Base-by-base conservation (phyloP, 1,284 basidiomycete genomes). In the Stygiomarasmius scandens region DNA sequence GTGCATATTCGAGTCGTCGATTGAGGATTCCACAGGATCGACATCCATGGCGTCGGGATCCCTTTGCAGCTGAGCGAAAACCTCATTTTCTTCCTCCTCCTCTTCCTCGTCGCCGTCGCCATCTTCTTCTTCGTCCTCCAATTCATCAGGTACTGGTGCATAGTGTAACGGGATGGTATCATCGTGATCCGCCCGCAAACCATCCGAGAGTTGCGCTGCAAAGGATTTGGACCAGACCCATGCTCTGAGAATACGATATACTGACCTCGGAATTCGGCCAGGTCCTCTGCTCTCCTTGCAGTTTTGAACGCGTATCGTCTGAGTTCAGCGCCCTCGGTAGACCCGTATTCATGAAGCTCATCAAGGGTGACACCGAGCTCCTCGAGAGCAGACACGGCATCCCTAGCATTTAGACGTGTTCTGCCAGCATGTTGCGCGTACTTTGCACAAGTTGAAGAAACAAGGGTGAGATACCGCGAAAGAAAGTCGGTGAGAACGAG, bases 391-490 rank as follows among this genome's bases (percentile, higher is more conserved):
- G 75, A 75, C 1, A 85, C 63, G 6, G 84, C 82, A 71, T 92
- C 90, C 50, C 74, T 71, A 1, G 78, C 70, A 10, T 80, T 82
- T 5, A 89, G 66, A 24, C 71, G 73, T 6, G 78, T 77, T 51
- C 90, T 73, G 12, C 88, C 89, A 5, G 89, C 80, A 63, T 90
- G 88, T 59, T 87, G 79, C 0, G 90, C 85, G 65, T 89, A 89
- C 66, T 82, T 84, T 22, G 85, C 84, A 65, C 84, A 87, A 12
- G 87, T 84, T 1, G 79, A 74, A 1, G 86, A 75, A 14, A 91
- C 74, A 24, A 90, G 76, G 14, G 79, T 64, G 54, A 92, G 73
- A 69, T 92, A 92, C 54, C 87, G 84, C 44, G 86, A 78, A 60
- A 92, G 79, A 61, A 92, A 74, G 69, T 88, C 89, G 10, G 88